Base-by-base conservation (phyloP, 2,329 filamentous ascomycete genomes). In the Sarocladium oryzae region DNA sequence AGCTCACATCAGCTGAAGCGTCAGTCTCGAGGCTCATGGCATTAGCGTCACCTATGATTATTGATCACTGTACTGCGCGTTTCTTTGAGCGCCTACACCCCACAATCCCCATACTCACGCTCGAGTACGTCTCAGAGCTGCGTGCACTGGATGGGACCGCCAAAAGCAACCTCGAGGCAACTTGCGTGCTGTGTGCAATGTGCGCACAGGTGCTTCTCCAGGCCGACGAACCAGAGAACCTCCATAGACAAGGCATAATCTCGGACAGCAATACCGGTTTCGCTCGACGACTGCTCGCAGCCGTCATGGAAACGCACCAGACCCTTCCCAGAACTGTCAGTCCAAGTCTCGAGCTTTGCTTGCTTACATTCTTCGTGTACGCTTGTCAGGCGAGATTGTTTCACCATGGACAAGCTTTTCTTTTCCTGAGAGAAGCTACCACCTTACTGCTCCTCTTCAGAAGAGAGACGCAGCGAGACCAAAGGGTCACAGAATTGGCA, bases 331-430 rank as follows among this genome's bases (percentile, higher is more conserved):
- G 66, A 2, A 61, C 60, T 24, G 62, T 66, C 11, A 67, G 62
- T 4, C 68, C 71, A 0, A 65, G 61, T 2, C 60, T 73, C 9
- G 66, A 73, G 36, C 63, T 66, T 30, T 68, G 70, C 11, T 61
- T 73, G 4, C 58, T 72, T 10, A 64, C 66, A 1, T 74, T 74
- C 55, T 73, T 74, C 48, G 62, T 74, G 16, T 74, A 74, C 49
- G 69, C 71, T 3, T 73, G 70, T 38, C 69, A 74, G 43, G 67
- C 69, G 2, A 61, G 64, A 10, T 57, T 72, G 5, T 69, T 66
- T 4, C 70, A 72, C 49, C 71, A 74, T 53, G 70, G 66, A 45
- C 70, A 69, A 32, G 69, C 71, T 0, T 73, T 73, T 18, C 56
- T 70, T 16, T 72, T 69, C 38, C 60, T 74, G 0, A 63, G 71